Percentiles rank a stretch among this genome's conserved stretches.
Conservation (phyloP, 441 rosid genomes). For the Geranium incanum region DNA sequence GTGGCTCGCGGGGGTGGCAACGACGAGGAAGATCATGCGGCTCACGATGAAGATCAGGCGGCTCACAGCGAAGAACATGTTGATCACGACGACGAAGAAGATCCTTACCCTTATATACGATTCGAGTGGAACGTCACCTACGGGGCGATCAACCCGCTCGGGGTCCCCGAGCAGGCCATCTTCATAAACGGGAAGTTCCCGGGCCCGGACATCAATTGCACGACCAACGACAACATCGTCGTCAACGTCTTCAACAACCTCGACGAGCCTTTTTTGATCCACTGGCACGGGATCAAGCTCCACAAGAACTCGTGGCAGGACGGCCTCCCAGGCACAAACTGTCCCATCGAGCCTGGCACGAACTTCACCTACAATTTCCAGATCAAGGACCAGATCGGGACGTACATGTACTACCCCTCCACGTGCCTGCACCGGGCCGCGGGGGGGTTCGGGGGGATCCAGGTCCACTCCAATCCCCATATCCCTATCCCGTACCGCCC, state of each 20-base stretch:
- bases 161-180: slow-evolving; percentile 51
- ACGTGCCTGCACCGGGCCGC: neutral
- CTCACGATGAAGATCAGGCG: too few relatives aligned
- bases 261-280: slow-evolving; percentile 61
- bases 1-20: neutral
- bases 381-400: neutral
- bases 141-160: slow-evolving; percentile 49
- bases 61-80: too few relatives aligned
- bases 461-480: neutral
- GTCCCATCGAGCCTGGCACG: neutral
- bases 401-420: neutral
- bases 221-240: slow-evolving; percentile 53
- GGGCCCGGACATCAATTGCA: slow-evolving; percentile 59
- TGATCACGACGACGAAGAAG: too few relatives aligned
- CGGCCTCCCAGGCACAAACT: neutral
- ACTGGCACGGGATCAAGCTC: slow-evolving; percentile 19
- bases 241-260: slow-evolving; percentile 59
- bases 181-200: slow-evolving; percentile 63
- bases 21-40: too few relatives aligned
- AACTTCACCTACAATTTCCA: neutral
- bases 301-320: neutral
- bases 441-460: neutral
- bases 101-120: neutral
- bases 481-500: neutral
- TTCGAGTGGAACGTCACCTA: slow-evolving; percentile 62